Base-by-base conservation (phyloP, 2,329 filamentous ascomycete species). In the Colletotrichum tanaceti region DNA sequence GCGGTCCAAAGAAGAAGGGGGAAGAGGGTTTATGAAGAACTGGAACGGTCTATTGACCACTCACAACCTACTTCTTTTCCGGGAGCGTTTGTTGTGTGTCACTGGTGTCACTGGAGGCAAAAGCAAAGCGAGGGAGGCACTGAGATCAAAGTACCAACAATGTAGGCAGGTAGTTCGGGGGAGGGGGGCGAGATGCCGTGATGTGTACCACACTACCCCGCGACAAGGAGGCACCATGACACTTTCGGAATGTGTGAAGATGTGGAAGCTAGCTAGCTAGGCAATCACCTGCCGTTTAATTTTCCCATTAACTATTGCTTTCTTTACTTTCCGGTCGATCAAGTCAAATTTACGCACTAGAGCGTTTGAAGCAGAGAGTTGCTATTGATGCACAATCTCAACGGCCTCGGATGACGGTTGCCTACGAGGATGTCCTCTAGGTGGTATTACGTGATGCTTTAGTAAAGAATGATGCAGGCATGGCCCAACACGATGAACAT, bases 61-160 rank as follows among this genome's bases (percentile, higher is more conserved):
- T 24, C 32, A 54, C 32, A 16, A 39, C 7, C 35, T 35, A 35
- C 32, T 14, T 39, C 52, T 10, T 13, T 39, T 39, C 52, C 35
- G 52, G 32, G 22, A 54, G n/a, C n/a, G 50, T 54, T 38, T 54
- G 28, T 28, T 53, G 32, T n/a, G 32, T 38, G 52, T 54, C 52
- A 39, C n/a, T 54, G 52, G 32, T 54, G 52, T 54, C n/a, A 38
- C n/a, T 14, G 32, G n/a, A 38, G 32, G 35, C 35, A 20, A 54
- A 16, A 28, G 32, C 35, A 54, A 54, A 10, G 52, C 22, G 52
- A 54, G 41, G 41, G 39, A 58, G 58, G 32, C 38, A 41, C 54
- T 32, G n/a, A 39, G 55, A 44, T 24, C 20, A 32, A 41, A 20
- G 39, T 65, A 39, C 50, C 16, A 38, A 38, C 16, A 38, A 35